These are phyloP conservation scores for Warburgia ugandensis DNA, from an alignment of 164 flowering plant genomes.

Conservation along the genomic window DNA sequence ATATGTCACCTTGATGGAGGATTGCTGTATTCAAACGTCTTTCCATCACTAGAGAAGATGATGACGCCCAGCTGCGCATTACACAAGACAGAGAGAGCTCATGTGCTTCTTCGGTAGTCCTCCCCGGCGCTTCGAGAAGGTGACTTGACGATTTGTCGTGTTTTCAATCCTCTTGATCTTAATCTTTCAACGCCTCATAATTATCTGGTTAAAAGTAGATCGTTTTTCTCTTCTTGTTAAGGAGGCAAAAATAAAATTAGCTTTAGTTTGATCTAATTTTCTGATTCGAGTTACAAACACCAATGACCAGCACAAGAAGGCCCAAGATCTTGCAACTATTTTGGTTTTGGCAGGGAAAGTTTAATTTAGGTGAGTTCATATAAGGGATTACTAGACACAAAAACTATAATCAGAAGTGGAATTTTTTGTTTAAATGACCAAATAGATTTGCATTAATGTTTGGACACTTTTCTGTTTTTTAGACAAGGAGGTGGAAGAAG, in stretches of 20 bases:
- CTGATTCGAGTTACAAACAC: no score
- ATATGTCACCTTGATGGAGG: conserved; percentile 11
- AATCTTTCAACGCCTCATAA: conserved; percentile 29
- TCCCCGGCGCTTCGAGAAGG: conserved; percentile 39
- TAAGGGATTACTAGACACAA: conserved; percentile 14
- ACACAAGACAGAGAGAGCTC: conserved; percentile 43
- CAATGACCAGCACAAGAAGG: no score
- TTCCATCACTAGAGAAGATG: conserved; percentile 39
- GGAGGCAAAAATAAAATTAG: conserved; percentile 11
- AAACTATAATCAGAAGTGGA: conserved; percentile 28
- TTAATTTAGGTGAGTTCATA: conserved; percentile 20
- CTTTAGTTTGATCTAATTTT: conserved; percentile 4
- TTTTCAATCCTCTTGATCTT: conserved; percentile 35
- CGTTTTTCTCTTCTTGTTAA: conserved; percentile 10
- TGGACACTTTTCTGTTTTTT: no score
- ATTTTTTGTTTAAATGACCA: conserved; percentile 6
- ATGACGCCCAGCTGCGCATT: conserved; percentile 48
- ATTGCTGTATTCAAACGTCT: conserved; percentile 24
- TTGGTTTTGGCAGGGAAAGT: conserved; percentile 14
- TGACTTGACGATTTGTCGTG: conserved; percentile 35
- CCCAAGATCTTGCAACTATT: conserved; percentile 8
- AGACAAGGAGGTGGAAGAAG: no score
- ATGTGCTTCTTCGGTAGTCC: conserved; percentile 45
- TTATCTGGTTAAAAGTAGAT: conserved; percentile 6
- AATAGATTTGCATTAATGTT: not conserved